Conservation (phyloP, 2,329 filamentous ascomycete species). For the Apiospora sp. region DNA sequence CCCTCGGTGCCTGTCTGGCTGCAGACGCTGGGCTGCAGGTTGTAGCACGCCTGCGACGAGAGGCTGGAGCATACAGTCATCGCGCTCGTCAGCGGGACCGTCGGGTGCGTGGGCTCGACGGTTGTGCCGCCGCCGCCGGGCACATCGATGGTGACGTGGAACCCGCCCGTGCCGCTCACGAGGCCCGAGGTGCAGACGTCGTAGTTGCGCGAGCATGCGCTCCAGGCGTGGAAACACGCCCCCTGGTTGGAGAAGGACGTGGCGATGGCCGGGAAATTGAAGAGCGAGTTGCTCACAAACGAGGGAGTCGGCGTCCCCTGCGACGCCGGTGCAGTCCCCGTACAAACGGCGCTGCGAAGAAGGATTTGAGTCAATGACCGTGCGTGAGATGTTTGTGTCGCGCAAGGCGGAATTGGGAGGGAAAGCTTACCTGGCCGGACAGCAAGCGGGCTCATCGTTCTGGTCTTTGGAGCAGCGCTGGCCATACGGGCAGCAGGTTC, state of each 20-base stretch:
- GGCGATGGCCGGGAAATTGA: conserved; percentile 65
- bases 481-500: conserved; percentile 60
- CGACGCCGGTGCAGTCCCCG: conserved; percentile 57
- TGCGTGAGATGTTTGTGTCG: neutral
- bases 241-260: conserved; percentile 59
- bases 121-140: conserved; percentile 62
- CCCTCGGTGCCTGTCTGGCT: conserved; percentile 36
- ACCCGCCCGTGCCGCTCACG: conserved; percentile 48
- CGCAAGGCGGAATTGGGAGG: neutral
- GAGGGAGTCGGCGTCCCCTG: conserved; percentile 51
- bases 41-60: conserved; percentile 59
- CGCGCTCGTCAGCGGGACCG: conserved; percentile 54
- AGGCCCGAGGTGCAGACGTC: conserved; percentile 60
- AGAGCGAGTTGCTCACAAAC: conserved; percentile 65
- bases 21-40: conserved; percentile 52
- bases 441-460: conserved; percentile 60
- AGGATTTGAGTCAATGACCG: neutral
- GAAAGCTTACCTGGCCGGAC: conserved; percentile 56
- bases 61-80: conserved; percentile 64
- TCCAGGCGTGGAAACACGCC: conserved; percentile 60
- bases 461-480: conserved; percentile 60
- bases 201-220: conserved; percentile 62
- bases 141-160: conserved; percentile 64
- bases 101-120: conserved; percentile 50
- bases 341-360: conserved; percentile 58